phyloP scores from a whole-genome alignment of 306 rosid genomes.

The Rosa persica region DNA sequence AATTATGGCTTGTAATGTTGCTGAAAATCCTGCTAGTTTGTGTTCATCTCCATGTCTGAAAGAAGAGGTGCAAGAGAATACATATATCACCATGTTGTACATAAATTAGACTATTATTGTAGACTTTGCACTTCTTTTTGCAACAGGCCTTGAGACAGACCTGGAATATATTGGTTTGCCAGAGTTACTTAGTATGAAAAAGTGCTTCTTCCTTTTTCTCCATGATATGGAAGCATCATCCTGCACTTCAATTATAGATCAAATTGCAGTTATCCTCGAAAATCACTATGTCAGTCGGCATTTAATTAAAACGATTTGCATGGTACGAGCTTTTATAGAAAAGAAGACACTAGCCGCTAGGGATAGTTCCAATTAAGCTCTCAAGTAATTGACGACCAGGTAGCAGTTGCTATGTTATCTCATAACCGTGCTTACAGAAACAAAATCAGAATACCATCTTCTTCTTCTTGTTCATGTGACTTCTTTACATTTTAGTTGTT shows the following conservation, averaged over 20 bases:
- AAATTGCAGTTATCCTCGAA: constrained; percentile 34
- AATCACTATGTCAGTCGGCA: constrained; percentile 9
- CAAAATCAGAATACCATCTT: background rate
- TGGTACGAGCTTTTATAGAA: background rate
- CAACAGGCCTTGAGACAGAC: constrained; percentile 38
- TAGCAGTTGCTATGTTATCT: background rate
- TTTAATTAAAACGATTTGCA: constrained; percentile 7
- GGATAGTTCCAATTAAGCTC: background rate
- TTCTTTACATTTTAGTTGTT: background rate
- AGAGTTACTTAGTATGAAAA: constrained; percentile 79
- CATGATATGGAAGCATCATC: constrained; percentile 92
- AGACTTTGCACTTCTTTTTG: constrained; percentile 19
- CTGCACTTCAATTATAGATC: constrained; percentile 70
- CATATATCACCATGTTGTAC: constrained; percentile 12
- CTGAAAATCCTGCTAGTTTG: constrained; percentile 97
- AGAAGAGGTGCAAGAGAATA: constrained; percentile 28
- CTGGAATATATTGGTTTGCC: constrained; percentile 97
- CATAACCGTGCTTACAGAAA: constrained; percentile 5
- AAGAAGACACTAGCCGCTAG: background rate
- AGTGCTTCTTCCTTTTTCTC: constrained; percentile 96
- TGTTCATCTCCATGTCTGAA: constrained; percentile 89
- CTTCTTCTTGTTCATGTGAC: background rate
- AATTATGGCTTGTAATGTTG: constrained; percentile 95
- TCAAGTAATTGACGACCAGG: background rate
- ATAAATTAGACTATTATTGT: constrained; percentile 4